Conservation (phyloP, 1,284 basidiomycete species). For the Irpex rosettiformis region DNA sequence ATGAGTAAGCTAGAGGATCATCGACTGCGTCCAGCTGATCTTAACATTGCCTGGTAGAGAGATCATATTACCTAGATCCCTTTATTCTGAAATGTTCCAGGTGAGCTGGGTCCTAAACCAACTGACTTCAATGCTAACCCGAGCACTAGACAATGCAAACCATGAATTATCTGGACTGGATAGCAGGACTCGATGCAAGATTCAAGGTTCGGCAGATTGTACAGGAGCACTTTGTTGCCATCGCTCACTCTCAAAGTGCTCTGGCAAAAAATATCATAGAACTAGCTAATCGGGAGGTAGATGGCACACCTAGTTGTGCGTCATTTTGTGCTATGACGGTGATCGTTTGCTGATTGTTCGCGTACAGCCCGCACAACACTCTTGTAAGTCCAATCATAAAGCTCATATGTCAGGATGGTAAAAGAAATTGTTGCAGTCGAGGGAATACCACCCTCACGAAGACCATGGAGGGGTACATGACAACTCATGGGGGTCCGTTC, state of each 20-base stretch:
- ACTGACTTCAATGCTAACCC: no score
- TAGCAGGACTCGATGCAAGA: conserved; percentile 64
- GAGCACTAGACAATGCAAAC: conserved; percentile 60
- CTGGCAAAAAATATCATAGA: conserved; percentile 66
- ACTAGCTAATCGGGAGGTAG: conserved; percentile 64
- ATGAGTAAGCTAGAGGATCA: conserved; percentile 55
- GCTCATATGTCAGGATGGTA: not conserved
- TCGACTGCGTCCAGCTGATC: conserved; percentile 5
- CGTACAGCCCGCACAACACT: conserved; percentile 35
- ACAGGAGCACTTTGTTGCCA: conserved; percentile 57
- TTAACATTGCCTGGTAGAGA: conserved; percentile 44
- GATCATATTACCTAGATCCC: conserved; percentile 63
- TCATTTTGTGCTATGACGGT: conserved; percentile 1
- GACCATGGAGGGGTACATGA: conserved; percentile 75
- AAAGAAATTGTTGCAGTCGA: conserved; percentile 31
- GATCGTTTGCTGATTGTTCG: not conserved
- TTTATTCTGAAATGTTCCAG: conserved; percentile 52
- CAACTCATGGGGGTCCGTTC: conserved; percentile 70
- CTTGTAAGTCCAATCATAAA: conserved; percentile 41
- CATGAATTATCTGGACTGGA: conserved; percentile 72
- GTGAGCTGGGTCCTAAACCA: conserved; percentile 38
- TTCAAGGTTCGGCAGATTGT: conserved; percentile 56
- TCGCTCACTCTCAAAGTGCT: conserved; percentile 61
- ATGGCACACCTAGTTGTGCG: conserved; percentile 41
- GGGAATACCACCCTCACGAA: conserved; percentile 82